Evolutionary conservation across 805 yeast genomes (phyloP).

Genomic region (Candida ipomoeae): DNA sequence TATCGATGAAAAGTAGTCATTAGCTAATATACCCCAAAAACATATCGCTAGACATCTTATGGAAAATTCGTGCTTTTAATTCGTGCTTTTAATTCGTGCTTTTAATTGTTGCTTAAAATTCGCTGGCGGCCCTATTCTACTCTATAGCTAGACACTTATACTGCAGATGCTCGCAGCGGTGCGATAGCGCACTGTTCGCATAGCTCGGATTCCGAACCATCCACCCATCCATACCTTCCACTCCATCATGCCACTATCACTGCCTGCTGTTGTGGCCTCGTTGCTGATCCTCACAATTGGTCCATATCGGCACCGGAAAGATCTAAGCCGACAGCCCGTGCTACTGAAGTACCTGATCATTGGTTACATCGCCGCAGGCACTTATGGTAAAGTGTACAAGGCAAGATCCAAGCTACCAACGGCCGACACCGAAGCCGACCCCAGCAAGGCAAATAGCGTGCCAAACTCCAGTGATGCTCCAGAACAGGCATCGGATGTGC

Average conservation of each 20-base stretch:
- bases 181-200: slow-evolving; percentile 3
- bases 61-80: not conserved
- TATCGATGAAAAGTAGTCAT: slow-evolving; percentile 24
- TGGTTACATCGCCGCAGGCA: slow-evolving; percentile 98
- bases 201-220: not conserved
- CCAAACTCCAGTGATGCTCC: not conserved
- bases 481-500: slow-evolving; percentile 11
- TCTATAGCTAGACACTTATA: not conserved
- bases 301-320: slow-evolving; percentile 50
- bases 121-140: too few relatives aligned
- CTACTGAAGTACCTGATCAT: slow-evolving; percentile 80
- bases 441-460: not conserved
- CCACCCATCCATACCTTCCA: not conserved
- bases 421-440: slow-evolving; percentile 9
- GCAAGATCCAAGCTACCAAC: slow-evolving; percentile 49
- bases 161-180: not conserved
- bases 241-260: slow-evolving; percentile 13
- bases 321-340: slow-evolving; percentile 64
- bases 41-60: not conserved
- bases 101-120: too few relatives aligned
- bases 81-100: not conserved
- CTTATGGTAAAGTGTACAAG: slow-evolving; percentile 93
- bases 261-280: slow-evolving; percentile 34
- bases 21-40: not conserved
- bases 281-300: slow-evolving; percentile 38